Percentiles rank a stretch among this genome's conserved stretches.
Conservation (phyloP, 306 rosid genomes). For the Potentilla sterilis region DNA sequence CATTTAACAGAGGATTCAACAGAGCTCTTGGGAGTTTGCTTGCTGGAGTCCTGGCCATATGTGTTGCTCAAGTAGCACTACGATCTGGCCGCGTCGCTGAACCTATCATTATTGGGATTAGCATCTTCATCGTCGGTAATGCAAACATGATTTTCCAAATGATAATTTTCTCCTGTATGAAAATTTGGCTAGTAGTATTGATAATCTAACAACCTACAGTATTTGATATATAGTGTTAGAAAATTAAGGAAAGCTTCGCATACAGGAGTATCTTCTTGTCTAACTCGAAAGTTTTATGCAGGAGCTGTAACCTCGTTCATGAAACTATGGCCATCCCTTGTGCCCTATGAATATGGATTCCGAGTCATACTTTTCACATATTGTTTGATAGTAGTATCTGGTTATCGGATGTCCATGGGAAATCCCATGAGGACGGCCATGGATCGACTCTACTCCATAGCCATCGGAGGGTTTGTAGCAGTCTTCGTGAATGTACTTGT, state of each 20-base stretch:
- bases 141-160: not conserved
- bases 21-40: slow-evolving; percentile 68
- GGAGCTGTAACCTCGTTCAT: slow-evolving; percentile 58
- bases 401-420: slow-evolving; percentile 53
- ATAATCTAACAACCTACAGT: not conserved
- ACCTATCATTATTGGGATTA: slow-evolving; percentile 59
- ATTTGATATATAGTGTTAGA: no score
- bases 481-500: slow-evolving; percentile 55
- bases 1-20: slow-evolving; percentile 68
- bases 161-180: not conserved
- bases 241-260: not conserved
- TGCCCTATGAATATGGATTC: slow-evolving; percentile 66
- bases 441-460: slow-evolving; percentile 60
- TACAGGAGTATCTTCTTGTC: not conserved
- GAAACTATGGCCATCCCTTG: slow-evolving; percentile 56
- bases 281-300: slow-evolving; percentile 18
- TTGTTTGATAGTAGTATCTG: slow-evolving; percentile 65
- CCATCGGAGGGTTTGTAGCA: slow-evolving; percentile 66
- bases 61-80: slow-evolving; percentile 50
- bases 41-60: slow-evolving; percentile 61
- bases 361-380: slow-evolving; percentile 56
- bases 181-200: not conserved
- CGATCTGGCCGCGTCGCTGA: slow-evolving; percentile 44
- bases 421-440: slow-evolving; percentile 53
- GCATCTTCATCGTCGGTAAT: slow-evolving; percentile 61